Percentiles rank a stretch among this genome's conserved stretches.
phyloP scores from a whole-genome alignment of 768 basidiomycete species.

The Leccinellum luteum region DNA sequence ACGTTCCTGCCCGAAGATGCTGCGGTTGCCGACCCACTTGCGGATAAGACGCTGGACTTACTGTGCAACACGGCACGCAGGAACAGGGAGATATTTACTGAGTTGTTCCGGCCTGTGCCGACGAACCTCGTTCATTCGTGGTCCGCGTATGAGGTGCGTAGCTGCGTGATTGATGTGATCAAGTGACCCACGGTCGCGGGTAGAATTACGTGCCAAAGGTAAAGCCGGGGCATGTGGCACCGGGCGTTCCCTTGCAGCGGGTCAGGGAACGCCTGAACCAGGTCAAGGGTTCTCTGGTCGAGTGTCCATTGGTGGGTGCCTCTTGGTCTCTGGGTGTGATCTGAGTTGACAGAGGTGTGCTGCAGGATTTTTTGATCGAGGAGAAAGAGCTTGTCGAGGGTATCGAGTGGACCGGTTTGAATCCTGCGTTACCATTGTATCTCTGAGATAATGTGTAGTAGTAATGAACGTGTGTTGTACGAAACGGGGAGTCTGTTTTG shows the following conservation, averaged over 20 bases:
- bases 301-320: constrained; percentile 62
- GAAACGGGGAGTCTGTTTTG: neutral
- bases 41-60: constrained; percentile 53
- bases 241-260: constrained; percentile 59
- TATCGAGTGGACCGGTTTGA: constrained; percentile 68
- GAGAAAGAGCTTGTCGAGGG: constrained; percentile 69
- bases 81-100: constrained; percentile 85
- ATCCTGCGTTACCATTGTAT: constrained; percentile 79
- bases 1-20: constrained; percentile 54
- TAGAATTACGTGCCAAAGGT: constrained; percentile 75
- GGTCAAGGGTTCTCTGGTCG: constrained; percentile 72
- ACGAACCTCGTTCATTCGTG: constrained; percentile 78
- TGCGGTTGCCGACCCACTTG: constrained; percentile 76
- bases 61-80: constrained; percentile 70
- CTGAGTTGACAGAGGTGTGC: constrained; percentile 6
- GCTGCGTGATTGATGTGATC: constrained; percentile 20
- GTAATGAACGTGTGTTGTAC: neutral
- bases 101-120: constrained; percentile 84
- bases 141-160: constrained; percentile 68
- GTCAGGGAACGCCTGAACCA: constrained; percentile 73
- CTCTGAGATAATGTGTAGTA: constrained; percentile 41
- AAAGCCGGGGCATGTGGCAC: constrained; percentile 78
- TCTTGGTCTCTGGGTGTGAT: neutral
- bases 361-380: constrained; percentile 82
- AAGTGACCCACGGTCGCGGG: constrained; percentile 7